Percentiles rank a stretch among this genome's conserved stretches.
phyloP scores from a whole-genome alignment of 108 stramenopile genomes.

The Skeletonema menzelii region DNA sequence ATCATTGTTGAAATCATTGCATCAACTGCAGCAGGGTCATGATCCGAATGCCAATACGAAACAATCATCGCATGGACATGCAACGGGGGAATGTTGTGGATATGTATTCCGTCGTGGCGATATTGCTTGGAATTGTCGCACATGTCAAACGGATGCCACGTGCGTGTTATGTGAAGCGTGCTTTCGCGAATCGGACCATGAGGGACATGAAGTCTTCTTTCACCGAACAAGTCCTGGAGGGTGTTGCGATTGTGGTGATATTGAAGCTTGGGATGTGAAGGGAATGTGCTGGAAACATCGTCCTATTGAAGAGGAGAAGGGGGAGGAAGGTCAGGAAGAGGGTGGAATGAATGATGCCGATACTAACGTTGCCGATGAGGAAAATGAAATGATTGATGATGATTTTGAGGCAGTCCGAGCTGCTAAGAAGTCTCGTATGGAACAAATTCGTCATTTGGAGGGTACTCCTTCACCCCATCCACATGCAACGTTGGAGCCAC shows the following conservation, averaged over 20 bases:
- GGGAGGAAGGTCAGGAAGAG: slow-evolving; percentile 13
- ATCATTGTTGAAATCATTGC: slow-evolving; percentile 1
- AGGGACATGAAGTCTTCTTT: slow-evolving; percentile 97
- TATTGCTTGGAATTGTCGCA: slow-evolving; percentile 98
- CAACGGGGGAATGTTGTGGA: slow-evolving; percentile 76
- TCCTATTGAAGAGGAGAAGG: slow-evolving; percentile 33
- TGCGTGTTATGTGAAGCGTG: slow-evolving; percentile 97
- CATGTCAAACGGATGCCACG: slow-evolving; percentile 95
- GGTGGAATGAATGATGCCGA: slow-evolving; percentile 11
- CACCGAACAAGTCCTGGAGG: slow-evolving; percentile 96
- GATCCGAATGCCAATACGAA: not conserved
- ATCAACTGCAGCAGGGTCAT: not conserved
- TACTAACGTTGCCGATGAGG: slow-evolving; percentile 54
- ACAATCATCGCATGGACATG: slow-evolving; percentile 11
- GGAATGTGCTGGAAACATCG: slow-evolving; percentile 91
- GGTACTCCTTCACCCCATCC: slow-evolving; percentile 3
- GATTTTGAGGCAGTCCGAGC: slow-evolving; percentile 67
- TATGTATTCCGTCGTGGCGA: slow-evolving; percentile 95
- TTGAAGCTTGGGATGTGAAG: slow-evolving; percentile 91
- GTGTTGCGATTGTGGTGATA: slow-evolving; percentile 99
- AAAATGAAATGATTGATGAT: slow-evolving; percentile 47
- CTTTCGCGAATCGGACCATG: slow-evolving; percentile 89
- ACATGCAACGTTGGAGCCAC: slow-evolving; percentile 20
- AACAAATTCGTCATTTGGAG: slow-evolving; percentile 22
- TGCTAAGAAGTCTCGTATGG: slow-evolving; percentile 37